Evolutionary conservation across 2,329 filamentous ascomycete species (phyloP), one percentile per base, ranked within the genome.

Genomic region (Colletotrichum somersetense): DNA sequence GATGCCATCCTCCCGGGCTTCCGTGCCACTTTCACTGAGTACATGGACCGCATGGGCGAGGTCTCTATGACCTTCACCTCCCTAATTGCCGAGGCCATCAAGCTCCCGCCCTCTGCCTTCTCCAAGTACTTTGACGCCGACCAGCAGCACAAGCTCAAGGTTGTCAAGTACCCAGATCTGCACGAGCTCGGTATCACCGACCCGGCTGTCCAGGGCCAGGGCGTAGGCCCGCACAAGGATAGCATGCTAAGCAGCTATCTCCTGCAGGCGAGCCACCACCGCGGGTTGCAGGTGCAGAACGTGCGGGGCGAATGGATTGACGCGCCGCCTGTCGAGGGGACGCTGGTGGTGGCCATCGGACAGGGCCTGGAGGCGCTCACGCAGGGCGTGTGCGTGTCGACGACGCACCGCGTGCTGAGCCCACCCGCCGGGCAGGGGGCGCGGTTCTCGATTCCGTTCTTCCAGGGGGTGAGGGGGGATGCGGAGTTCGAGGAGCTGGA

Each of bases 321-420:
- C 81, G 94, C 91, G 78, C 90, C 92, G 75, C 94, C 94, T 0
- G 86, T 94, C 42, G 83, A 86, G 26, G 92, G 92, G 2, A 96
- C 94, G 59, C 87, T 97, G 5, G 94, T 97, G 1, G 94, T 97
- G 1, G 94, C 93, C 11, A 95, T 97, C 76, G 94, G 94, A 0
- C 94, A 97, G 81, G 94, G 93, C 0, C 87, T 97, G 77, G 94
- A 97, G 84, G 94, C 94, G 5, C 83, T 97, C 75, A 97, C 94
- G 26, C 90, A 90, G 73, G 94, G 94, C 42, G 94, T 96, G 3
- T 96, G 94, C 80, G 90, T 92, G 75, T 89, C 90, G 74, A 97
- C 94, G 3, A 96, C 94, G 52, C 94, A 97, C 81, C 88, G 94
- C 12, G 94, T 97, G 46, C 85, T 96, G n/a, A 92, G 89, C 40